These are phyloP conservation scores for Paramecium caudatum DNA, from an alignment of 73 alveolate genomes.

Conservation along the genomic window DNA sequence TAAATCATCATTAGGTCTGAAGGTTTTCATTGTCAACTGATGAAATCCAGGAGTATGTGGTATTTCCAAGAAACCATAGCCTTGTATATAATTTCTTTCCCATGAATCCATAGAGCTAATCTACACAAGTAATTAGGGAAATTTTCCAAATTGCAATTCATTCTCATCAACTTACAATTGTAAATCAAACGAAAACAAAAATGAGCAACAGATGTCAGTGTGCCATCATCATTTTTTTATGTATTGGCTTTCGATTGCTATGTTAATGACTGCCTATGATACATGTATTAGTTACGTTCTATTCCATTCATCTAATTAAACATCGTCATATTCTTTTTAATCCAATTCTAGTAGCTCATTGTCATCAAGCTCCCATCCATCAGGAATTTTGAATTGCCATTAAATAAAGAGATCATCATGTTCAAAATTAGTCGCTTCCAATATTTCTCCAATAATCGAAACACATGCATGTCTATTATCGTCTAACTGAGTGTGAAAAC, in stretches of 20 bases:
- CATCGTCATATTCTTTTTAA: slow-evolving; percentile 5
- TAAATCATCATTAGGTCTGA: slow-evolving; percentile 83
- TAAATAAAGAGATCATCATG: not conserved
- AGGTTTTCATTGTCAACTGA: slow-evolving; percentile 79
- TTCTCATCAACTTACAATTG: slow-evolving; percentile 38
- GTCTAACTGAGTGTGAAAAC: not conserved
- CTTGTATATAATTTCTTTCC: slow-evolving; percentile 84
- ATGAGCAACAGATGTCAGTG: slow-evolving; percentile 27
- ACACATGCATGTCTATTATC: not conserved
- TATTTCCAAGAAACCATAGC: slow-evolving; percentile 83
- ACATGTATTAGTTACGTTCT: slow-evolving; percentile 13
- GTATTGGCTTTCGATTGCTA: slow-evolving; percentile 14
- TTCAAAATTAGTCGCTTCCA: slow-evolving; percentile 51
- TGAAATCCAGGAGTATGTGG: slow-evolving; percentile 85
- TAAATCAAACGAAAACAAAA: slow-evolving; percentile 64
- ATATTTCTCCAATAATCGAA: slow-evolving; percentile 20
- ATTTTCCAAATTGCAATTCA: slow-evolving; percentile 20
- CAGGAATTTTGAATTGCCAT: slow-evolving; percentile 61
- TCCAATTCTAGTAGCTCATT: slow-evolving; percentile 52
- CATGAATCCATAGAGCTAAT: slow-evolving; percentile 83
- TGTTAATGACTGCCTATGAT: slow-evolving; percentile 27
- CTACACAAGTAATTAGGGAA: slow-evolving; percentile 80
- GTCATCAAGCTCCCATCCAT: slow-evolving; percentile 48
- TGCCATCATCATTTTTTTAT: slow-evolving; percentile 10
- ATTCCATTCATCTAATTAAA: slow-evolving; percentile 65